Conservation (phyloP, 257 asterid genomes). For the Solanum phureja region DNA sequence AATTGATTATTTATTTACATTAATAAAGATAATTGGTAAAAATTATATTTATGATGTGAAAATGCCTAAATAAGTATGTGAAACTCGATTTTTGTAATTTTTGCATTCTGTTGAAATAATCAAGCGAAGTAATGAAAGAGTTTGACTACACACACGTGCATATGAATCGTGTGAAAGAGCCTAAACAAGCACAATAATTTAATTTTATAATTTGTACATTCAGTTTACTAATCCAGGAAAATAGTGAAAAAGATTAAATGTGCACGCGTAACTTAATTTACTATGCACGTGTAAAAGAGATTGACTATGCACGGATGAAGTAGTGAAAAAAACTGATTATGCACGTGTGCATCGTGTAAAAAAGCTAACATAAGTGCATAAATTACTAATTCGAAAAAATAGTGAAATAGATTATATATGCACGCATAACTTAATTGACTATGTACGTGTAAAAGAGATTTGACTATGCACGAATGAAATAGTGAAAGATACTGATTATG, state of each 20-base stretch:
- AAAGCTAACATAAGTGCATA: neutral
- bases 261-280: neutral
- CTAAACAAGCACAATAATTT: neutral
- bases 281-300: neutral
- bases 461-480: too few species aligned
- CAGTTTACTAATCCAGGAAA: neutral
- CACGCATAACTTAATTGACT: too few species aligned
- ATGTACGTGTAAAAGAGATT: too few species aligned
- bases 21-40: neutral
- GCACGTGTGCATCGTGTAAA: neutral
- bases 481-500: neutral
- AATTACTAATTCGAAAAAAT: neutral
- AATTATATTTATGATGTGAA: neutral
- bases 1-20: neutral
- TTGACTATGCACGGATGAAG: too few species aligned
- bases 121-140: neutral
- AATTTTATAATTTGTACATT: neutral
- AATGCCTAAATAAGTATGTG: neutral
- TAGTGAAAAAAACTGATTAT: neutral
- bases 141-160: neutral
- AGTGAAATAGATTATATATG: too few species aligned
- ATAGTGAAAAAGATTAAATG: neutral
- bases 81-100: neutral
- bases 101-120: neutral
- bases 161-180: neutral